Base-by-base conservation (phyloP, 1,139 yeast genomes). In the Hyphopichia wangnamkhiaoensis region DNA sequence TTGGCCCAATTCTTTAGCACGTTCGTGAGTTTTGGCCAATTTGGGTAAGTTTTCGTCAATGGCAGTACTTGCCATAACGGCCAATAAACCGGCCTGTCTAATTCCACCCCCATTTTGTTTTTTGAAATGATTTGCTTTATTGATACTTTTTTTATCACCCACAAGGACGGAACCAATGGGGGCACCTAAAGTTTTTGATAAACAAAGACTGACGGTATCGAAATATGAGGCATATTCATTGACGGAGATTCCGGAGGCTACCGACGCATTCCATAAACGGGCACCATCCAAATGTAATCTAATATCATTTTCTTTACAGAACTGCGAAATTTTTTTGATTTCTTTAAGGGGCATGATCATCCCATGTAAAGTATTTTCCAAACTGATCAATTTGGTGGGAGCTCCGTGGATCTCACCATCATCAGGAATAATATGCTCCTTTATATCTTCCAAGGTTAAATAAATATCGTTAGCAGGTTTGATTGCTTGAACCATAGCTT, bases 1-100 rank as follows among this genome's bases (percentile, higher is more conserved):
- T 14, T 59, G 61, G 17, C 71, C 72, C 3, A 87, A 82, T 39
- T 69, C 69, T 17, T 65, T 54, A 1, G 87, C 83, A 45, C 82
- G 67, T 33, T 66, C 67, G 36, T 76, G 80, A 21, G 87, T 82
- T 33, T 71, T 74, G 19, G 66, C 54, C 36, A 71, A 56, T 46
- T 63, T 63, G 26, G 61, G 44, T 19, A 64, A 58, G 46, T 69
- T 70, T 42, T 70, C 69, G 36, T 66, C 67, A 29, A 71, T 62
- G 7, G 76, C 76, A 17, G 59, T 59, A 14, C 59, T 56, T 2
- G 76, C 76, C 75, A 70, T 70, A 38, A 56, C 51, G 3, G 75
- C 61, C 42, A 71, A 52, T 19, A 71, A 44, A 1, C 78, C 78
- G 13, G 74, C 63, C 52, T 72, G 78, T 44, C 78, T 59, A 34